These are phyloP conservation scores for Lasiodiplodia gonubiensis DNA, from an alignment of 2,329 filamentous ascomycete species.

Conservation along the genomic window DNA sequence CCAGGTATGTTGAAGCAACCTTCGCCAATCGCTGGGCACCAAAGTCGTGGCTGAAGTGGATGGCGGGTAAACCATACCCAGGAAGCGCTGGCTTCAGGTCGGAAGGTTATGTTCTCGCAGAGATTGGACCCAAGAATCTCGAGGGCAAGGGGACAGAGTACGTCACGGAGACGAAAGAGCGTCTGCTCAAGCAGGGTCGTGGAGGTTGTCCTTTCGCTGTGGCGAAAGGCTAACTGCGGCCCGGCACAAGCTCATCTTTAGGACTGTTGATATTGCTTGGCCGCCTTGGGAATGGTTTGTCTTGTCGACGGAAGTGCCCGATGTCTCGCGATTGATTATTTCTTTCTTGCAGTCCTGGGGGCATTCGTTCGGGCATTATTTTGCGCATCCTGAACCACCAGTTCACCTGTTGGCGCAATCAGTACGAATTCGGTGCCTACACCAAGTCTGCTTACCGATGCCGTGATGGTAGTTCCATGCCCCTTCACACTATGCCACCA, in stretches of 20 bases:
- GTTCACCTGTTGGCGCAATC: slow-evolving; percentile 62
- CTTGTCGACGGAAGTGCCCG: too few relatives aligned
- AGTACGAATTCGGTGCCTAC: slow-evolving; percentile 24
- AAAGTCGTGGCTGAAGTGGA: slow-evolving; percentile 56
- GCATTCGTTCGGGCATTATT: background rate
- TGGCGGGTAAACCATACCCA: slow-evolving; percentile 54
- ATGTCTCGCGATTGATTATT: background rate
- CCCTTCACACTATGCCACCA: slow-evolving; percentile 89
- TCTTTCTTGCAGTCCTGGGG: background rate
- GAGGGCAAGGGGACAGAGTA: slow-evolving; percentile 52
- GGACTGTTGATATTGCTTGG: background rate
- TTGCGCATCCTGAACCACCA: slow-evolving; percentile 76
- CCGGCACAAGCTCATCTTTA: background rate
- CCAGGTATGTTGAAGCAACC: slow-evolving; percentile 57
- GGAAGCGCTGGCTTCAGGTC: slow-evolving; percentile 57
- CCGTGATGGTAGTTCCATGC: slow-evolving; percentile 60
- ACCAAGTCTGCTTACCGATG: slow-evolving; percentile 57
- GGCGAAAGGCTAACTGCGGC: background rate
- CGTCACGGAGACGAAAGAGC: slow-evolving; percentile 36
- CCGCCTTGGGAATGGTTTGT: too few relatives aligned
- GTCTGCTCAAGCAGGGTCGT: slow-evolving; percentile 35
- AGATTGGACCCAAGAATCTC: slow-evolving; percentile 66
- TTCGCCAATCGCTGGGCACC: slow-evolving; percentile 69
- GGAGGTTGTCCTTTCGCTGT: slow-evolving; percentile 42
- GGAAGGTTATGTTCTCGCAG: slow-evolving; percentile 60